phyloP scores from a whole-genome alignment of 352 stramenopile species.

The Globisporangium lucens region DNA sequence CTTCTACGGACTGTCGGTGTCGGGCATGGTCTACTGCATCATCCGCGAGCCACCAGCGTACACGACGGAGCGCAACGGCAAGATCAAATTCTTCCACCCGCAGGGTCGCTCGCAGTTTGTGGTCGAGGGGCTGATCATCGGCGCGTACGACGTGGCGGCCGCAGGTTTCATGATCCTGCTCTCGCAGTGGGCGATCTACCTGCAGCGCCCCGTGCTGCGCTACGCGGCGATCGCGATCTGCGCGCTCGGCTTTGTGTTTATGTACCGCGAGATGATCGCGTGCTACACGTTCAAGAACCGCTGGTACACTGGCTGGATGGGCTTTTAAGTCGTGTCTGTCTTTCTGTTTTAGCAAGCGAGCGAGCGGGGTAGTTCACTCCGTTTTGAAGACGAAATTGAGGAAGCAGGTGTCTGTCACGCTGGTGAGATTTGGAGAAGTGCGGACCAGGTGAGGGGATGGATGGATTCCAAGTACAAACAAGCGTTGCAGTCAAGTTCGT shows the following conservation, averaged over 20 bases:
- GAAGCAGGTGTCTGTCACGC: not conserved
- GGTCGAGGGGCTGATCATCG: conserved; percentile 80
- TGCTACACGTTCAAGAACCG: conserved; percentile 88
- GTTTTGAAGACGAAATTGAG: not conserved
- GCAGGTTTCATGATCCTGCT: conserved; percentile 76
- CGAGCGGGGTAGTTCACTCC: not conserved
- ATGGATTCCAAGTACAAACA: not conserved
- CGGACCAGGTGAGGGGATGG: not conserved
- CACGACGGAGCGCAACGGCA: conserved; percentile 65
- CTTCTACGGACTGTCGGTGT: conserved; percentile 86
- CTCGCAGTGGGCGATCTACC: conserved; percentile 80
- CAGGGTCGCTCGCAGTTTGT: conserved; percentile 80
- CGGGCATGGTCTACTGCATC: conserved; percentile 89
- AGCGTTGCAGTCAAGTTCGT: not conserved
- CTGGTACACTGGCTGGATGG: conserved; percentile 87
- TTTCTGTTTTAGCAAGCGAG: not conserved
- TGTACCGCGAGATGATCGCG: conserved; percentile 83
- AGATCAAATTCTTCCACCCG: conserved; percentile 87
- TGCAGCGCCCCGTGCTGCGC: conserved; percentile 55
- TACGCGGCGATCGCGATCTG: conserved; percentile 57
- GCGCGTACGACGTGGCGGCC: conserved; percentile 59
- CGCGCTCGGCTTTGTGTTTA: conserved; percentile 66
- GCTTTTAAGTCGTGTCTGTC: conserved; percentile 44
- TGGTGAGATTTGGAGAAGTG: not conserved
- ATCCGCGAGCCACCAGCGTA: conserved; percentile 82